A percentile compares a stretch with the other conserved stretches of the same genome.
Evolutionary conservation across 805 yeast species (phyloP).

Genomic region (Candida chauliodis): DNA sequence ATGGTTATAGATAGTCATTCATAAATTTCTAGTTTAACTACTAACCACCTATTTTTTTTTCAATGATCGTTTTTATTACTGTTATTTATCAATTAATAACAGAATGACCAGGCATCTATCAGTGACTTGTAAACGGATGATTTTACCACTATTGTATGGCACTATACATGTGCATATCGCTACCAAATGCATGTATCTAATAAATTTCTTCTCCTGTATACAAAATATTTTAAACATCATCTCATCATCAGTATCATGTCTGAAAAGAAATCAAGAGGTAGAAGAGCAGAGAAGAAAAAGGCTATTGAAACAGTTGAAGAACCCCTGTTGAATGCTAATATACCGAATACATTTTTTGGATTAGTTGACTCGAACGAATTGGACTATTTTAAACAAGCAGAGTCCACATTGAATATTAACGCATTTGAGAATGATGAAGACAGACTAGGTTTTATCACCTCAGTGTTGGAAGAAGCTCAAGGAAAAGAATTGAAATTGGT

Average conservation of each 20-base stretch:
- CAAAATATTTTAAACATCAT: constrained; percentile 1
- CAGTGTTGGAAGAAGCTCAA: constrained; percentile 78
- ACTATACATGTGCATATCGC: too few species aligned
- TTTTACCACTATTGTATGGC: too few species aligned
- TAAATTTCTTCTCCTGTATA: constrained; percentile 6
- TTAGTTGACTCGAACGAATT: constrained; percentile 78
- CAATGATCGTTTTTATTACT: too few species aligned
- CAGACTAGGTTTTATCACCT: constrained; percentile 62
- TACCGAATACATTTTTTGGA: constrained; percentile 66
- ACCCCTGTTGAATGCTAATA: constrained; percentile 12
- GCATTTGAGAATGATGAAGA: constrained; percentile 77
- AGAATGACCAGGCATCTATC: too few species aligned
- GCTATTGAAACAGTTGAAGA: constrained; percentile 13
- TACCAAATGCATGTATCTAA: too few species aligned
- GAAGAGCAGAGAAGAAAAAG: constrained; percentile 36
- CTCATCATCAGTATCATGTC: constrained; percentile 13
- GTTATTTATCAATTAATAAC: too few species aligned
- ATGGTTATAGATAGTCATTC: too few species aligned
- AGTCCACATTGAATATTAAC: constrained; percentile 75
- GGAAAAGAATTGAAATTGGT: constrained; percentile 91
- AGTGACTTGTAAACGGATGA: too few species aligned
- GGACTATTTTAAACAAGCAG: constrained; percentile 92
- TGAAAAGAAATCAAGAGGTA: constrained; percentile 34
- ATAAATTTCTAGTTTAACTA: neutral
- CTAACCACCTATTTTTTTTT: too few species aligned